Base-by-base conservation (phyloP, 305 asterid genomes). In the Fraxinus xanthoxyloides region DNA sequence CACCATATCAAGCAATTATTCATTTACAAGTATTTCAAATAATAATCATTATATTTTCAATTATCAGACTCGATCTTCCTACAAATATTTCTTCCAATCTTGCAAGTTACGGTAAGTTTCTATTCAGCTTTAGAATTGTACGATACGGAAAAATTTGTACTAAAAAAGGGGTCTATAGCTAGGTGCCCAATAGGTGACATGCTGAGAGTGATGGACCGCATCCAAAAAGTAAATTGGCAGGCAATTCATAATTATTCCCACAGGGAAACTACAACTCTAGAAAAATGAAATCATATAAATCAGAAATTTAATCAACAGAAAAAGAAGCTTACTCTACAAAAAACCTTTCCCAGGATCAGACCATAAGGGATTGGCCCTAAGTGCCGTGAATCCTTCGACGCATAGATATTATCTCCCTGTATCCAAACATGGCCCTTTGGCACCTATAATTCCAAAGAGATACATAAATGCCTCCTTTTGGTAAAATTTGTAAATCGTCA, bases 401-500 rank as follows among this genome's bases (percentile, higher is more conserved):
- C 84, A 82, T 94, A 91, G 38, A 95, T 86, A 80, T 95, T 94
- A 89, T 94, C 99, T 77, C 99, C 99, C 81, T 95, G 97, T 87
- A 93, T 87, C 99, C 99, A 95, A 51, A 94, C 95, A 84, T 92
- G 97, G 65, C 98, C 98, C 88, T 94, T 90, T 19, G 98, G 98
- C 75, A 95, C 94, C 98, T 94, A 83, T 36, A 84, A 72, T 79
- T 70, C 70, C 86, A 88, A 85, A 81, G 79, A 28, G 46, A 35
- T 72, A 69, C 9, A 72, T 17, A 19, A 19, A 56, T 6, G 67
- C 67, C 28, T 56, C 67, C 10, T 19, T 19, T 19, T 56, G 28
- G 12, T 7, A 19, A 56, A 56, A 56, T 6, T 56, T 19, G 10
- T 2, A 21, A 56, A 19, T 19, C 3, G 65, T 56, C 10, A 5